phyloP scores from a whole-genome alignment of 805 yeast species.

The Hanseniaspora occidentalis region DNA sequence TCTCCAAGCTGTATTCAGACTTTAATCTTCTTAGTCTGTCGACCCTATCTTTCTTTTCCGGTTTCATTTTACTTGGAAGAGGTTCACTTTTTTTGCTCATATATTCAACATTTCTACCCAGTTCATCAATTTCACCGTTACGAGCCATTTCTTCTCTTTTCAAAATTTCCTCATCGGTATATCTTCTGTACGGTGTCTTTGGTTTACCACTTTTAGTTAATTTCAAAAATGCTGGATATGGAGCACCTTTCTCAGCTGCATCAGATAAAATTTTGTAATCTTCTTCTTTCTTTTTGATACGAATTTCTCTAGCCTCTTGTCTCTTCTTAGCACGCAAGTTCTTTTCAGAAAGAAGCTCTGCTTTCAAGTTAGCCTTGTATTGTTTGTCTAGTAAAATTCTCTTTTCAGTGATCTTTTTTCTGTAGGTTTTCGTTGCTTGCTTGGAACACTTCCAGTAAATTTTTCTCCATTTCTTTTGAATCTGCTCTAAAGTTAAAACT shows the following conservation, averaged over 20 bases:
- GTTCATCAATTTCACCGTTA: conserved; percentile 2
- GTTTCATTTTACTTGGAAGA: conserved; percentile 7
- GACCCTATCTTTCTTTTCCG: conserved; percentile 9
- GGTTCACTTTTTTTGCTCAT: conserved; percentile 10
- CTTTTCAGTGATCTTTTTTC: background rate
- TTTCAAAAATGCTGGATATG: conserved; percentile 21
- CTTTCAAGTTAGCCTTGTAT: background rate
- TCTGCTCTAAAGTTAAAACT: background rate
- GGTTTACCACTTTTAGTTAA: conserved; percentile 22
- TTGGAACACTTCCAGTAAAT: background rate
- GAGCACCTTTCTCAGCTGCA: conserved; percentile 23
- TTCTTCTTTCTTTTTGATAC: conserved; percentile 12
- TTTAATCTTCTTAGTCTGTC: background rate
- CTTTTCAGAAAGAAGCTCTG: conserved; percentile 1
- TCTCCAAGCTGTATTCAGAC: background rate
- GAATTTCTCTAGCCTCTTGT: background rate
- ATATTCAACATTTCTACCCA: conserved; percentile 11
- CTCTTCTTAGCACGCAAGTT: background rate
- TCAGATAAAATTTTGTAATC: conserved; percentile 17
- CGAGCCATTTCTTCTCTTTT: conserved; percentile 14
- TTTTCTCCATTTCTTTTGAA: background rate
- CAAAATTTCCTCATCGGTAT: conserved; percentile 21
- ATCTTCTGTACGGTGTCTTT: conserved; percentile 23
- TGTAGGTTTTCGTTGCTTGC: background rate
- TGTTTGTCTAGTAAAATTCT: background rate